Evolutionary conservation across 2,329 filamentous ascomycete species (phyloP), one percentile per base, ranked within the genome.

Genomic region (Colletotrichum nymphaeae): DNA sequence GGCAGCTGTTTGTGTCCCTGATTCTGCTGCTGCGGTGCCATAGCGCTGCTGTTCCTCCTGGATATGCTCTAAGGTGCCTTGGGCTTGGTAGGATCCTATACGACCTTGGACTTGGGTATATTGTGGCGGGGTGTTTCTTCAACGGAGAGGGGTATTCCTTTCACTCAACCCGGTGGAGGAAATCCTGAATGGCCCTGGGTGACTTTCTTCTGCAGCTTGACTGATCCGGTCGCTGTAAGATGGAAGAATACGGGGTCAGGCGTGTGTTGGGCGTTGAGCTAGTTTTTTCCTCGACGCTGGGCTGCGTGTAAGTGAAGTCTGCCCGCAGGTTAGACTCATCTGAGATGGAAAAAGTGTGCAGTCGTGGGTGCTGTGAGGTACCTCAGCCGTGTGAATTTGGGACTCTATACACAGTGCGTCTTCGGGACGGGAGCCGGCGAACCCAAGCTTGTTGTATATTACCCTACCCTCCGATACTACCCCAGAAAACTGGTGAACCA

Each of bases 1-100:
- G 80, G 63, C 32, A 65, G 67, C 9, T 83, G 77, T 5, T 52
- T 53, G 22, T 42, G 75, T 5, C 52, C 37, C 24, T 60, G 62
- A 8, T 37, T 49, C 49, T 64, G 26, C 14, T 52, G 49, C 24
- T 57, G 60, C 56, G 70, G 70, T 30, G 67, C 46, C 70, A 73
- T 73, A 12, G 3, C 62, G 60, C 37, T 28, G 26, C 26, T 28
- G 26, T 26, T 26, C 26, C 26, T 26, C 26, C 26, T 26, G 5
- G 26, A 5, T 26, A 26, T 26, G 26, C 26, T 26, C 26, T 26
- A 5, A 26, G 26, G 26, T 26, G 5, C 26, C 26, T 26, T 42
- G 37, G 7, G 7, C 19, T n/a, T 49, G 42, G 37, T 42, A 42
- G 6, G 7, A 2, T 16, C 14, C 14, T 42, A 49, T n/a, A 19